Conservation (phyloP, 495 filamentous ascomycete species). For the Xylona heveae region DNA sequence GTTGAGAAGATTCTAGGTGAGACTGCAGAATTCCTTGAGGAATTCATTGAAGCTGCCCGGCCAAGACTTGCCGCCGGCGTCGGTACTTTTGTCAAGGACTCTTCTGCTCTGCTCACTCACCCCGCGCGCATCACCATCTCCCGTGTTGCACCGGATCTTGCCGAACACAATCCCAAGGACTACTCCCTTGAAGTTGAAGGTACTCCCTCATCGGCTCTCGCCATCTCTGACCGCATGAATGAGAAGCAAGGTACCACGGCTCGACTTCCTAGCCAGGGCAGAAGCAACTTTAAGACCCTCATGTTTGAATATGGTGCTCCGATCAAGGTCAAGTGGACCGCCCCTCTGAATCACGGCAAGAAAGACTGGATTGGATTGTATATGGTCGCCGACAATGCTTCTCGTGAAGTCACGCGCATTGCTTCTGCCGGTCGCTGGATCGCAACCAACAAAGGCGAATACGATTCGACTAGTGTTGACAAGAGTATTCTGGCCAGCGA, state of each 20-base stretch:
- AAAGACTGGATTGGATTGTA: slow-evolving; percentile 94
- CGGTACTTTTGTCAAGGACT: slow-evolving; percentile 70
- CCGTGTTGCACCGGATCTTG: slow-evolving; percentile 57
- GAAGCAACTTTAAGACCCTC: slow-evolving; percentile 36
- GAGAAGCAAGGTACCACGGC: slow-evolving; percentile 29
- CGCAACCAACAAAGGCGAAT: slow-evolving; percentile 52
- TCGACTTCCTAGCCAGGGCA: slow-evolving; percentile 25
- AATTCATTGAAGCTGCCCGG: slow-evolving; percentile 69
- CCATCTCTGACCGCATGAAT: slow-evolving; percentile 22
- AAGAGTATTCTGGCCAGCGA: slow-evolving; percentile 59
- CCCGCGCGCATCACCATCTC: slow-evolving; percentile 76
- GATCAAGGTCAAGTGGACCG: slow-evolving; percentile 80
- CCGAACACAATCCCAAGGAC: slow-evolving; percentile 63
- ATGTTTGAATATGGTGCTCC: slow-evolving; percentile 80
- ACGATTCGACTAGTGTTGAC: slow-evolving; percentile 56
- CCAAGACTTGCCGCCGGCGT: slow-evolving; percentile 76
- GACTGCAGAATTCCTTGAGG: slow-evolving; percentile 71
- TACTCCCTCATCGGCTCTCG: slow-evolving; percentile 26
- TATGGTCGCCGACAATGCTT: slow-evolving; percentile 79
- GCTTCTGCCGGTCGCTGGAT: slow-evolving; percentile 83
- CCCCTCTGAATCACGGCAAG: slow-evolving; percentile 75
- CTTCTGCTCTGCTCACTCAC: slow-evolving; percentile 66
- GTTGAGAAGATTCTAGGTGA: slow-evolving; percentile 75
- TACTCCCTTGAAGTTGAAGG: slow-evolving; percentile 62
- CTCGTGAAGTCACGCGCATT: slow-evolving; percentile 60